These are phyloP conservation scores for Beta lomatogona DNA, from an alignment of 179 eudicot species.

Conservation along the genomic window DNA sequence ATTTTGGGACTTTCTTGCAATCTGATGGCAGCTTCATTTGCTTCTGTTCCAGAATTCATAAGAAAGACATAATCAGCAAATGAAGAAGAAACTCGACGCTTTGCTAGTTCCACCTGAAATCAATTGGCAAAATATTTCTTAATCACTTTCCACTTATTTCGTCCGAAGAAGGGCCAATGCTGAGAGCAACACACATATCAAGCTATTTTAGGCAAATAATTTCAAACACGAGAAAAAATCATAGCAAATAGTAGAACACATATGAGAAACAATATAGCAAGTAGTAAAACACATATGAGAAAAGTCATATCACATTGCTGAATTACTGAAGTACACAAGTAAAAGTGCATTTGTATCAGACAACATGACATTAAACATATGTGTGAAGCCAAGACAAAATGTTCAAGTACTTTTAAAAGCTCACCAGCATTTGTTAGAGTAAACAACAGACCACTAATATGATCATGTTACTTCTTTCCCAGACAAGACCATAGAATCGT, in stretches of 20 bases:
- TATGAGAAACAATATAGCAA: too few species aligned
- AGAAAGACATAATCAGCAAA: slow-evolving; percentile 52
- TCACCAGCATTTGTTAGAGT: too few species aligned
- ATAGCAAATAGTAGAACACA: too few species aligned
- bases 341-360: too few species aligned
- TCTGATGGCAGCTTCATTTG: slow-evolving; percentile 72
- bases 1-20: slow-evolving; percentile 72
- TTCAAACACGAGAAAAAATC: not conserved
- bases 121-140: not conserved
- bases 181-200: not conserved
- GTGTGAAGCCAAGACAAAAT: not conserved
- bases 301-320: too few species aligned
- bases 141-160: not conserved
- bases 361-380: too few species aligned
- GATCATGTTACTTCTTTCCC: too few species aligned
- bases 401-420: not conserved
- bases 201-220: not conserved
- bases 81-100: slow-evolving; percentile 62
- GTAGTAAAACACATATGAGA: not conserved
- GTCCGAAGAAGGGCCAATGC: not conserved
- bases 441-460: too few species aligned
- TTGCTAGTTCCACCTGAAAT: slow-evolving; percentile 80
- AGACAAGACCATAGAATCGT: too few species aligned
- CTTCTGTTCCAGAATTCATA: too few species aligned
- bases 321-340: too few species aligned